Percentiles rank a stretch among this genome's conserved stretches.
Conservation (phyloP, 768 basidiomycete genomes). For the Termitomyces sp. region DNA sequence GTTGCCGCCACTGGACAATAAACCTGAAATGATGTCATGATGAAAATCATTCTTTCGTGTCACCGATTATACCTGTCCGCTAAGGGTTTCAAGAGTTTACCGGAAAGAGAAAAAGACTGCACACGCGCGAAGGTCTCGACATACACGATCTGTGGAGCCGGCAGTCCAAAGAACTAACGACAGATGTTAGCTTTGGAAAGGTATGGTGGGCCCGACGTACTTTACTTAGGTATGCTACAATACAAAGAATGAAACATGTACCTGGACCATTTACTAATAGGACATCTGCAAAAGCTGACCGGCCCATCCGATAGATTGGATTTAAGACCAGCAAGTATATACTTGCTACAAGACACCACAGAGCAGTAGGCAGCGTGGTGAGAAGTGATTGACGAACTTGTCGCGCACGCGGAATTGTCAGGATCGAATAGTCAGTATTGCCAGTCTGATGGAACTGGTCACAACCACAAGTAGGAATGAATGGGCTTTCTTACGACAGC, state of each 20-base stretch:
- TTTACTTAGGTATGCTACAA: slow-evolving; percentile 64
- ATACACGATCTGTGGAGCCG: slow-evolving; percentile 72
- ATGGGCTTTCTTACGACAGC: background rate
- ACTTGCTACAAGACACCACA: slow-evolving; percentile 54
- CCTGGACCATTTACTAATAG: slow-evolving; percentile 93
- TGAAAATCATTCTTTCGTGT: background rate
- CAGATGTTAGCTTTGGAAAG: slow-evolving; percentile 7
- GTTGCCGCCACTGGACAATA: slow-evolving; percentile 83
- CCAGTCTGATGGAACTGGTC: slow-evolving; percentile 4
- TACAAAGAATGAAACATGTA: slow-evolving; percentile 78
- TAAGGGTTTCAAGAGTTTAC: slow-evolving; percentile 70
- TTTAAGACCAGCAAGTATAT: slow-evolving; percentile 53
- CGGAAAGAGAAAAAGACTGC: slow-evolving; percentile 73
- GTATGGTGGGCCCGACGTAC: slow-evolving; percentile 34
- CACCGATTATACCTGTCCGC: slow-evolving; percentile 61
- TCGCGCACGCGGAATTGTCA: slow-evolving; percentile 82
- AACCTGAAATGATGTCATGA: slow-evolving; percentile 43
- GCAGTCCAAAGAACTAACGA: slow-evolving; percentile 66
- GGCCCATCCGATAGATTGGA: slow-evolving; percentile 30
- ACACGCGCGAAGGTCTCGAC: slow-evolving; percentile 95
- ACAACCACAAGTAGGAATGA: background rate
- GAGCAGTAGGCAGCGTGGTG: slow-evolving; percentile 61
- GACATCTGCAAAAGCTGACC: slow-evolving; percentile 53
- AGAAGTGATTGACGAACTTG: slow-evolving; percentile 76
- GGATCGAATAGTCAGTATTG: slow-evolving; percentile 34